Conservation (phyloP, 2,329 filamentous ascomycete genomes). For the Xylariaceae sp. region DNA sequence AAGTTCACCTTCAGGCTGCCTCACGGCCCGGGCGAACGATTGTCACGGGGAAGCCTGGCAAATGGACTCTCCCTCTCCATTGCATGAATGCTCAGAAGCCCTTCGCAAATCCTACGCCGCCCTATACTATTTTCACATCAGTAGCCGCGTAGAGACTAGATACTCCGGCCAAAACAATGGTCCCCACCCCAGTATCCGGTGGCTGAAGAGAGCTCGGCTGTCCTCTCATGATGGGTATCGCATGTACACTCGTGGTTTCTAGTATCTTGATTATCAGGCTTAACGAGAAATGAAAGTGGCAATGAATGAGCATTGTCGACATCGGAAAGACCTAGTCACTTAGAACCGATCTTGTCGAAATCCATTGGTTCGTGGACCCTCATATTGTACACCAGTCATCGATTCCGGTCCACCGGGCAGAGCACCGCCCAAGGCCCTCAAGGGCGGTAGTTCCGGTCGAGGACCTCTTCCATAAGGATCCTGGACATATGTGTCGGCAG, state of each 20-base stretch:
- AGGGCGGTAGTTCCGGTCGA: constrained; percentile 53
- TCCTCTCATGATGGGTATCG: constrained; percentile 15
- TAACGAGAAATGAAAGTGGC: constrained; percentile 17
- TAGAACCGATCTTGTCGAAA: constrained; percentile 41
- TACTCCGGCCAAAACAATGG: constrained; percentile 4
- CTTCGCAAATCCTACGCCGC: constrained; percentile 8
- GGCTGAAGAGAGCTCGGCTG: not conserved
- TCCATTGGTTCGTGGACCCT: constrained; percentile 45
- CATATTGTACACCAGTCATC: constrained; percentile 65
- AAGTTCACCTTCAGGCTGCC: constrained; percentile 3
- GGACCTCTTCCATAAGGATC: constrained; percentile 29
- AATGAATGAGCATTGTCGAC: constrained; percentile 9
- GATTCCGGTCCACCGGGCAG: constrained; percentile 49
- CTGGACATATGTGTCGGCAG: constrained; percentile 32
- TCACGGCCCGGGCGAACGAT: not conserved
- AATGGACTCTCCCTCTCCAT: constrained; percentile 8
- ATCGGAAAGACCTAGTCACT: not conserved
- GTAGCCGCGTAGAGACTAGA: constrained; percentile 2
- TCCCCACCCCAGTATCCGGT: not conserved
- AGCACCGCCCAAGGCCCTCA: constrained; percentile 48
- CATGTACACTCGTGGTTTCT: constrained; percentile 16
- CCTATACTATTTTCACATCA: constrained; percentile 13
- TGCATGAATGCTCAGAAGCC: constrained; percentile 14
- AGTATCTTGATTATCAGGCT: constrained; percentile 15
- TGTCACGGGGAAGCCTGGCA: constrained; percentile 2